Conservation (phyloP, 495 filamentous ascomycete genomes). For the Melanomma pulvis-pyrius region DNA sequence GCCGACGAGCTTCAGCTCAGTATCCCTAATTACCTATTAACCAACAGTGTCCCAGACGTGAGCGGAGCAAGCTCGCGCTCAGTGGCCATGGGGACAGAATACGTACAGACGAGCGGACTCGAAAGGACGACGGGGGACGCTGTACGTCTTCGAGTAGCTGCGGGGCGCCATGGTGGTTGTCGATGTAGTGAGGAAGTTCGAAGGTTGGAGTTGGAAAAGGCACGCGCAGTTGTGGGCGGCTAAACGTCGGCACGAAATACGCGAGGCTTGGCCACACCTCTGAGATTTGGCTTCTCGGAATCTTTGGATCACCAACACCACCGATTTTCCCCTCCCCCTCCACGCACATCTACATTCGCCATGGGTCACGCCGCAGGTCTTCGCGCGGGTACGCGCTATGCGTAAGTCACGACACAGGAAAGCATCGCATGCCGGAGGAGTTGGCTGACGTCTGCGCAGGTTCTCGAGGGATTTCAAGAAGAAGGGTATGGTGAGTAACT, state of each 20-base stretch:
- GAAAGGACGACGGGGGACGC: slow-evolving; percentile 87
- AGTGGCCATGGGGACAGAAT: slow-evolving; percentile 76
- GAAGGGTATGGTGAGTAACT: slow-evolving; percentile 85
- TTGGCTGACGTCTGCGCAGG: slow-evolving; percentile 16
- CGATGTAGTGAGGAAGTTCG: slow-evolving; percentile 28
- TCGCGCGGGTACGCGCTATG: slow-evolving; percentile 81
- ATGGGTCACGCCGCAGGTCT: slow-evolving; percentile 99
- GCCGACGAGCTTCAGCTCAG: slow-evolving; percentile 98
- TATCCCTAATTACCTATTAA: slow-evolving; percentile 76
- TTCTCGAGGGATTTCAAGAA: slow-evolving; percentile 92
- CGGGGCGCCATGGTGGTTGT: slow-evolving; percentile 52
- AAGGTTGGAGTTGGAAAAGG: slow-evolving; percentile 3
- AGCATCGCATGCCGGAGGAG: background rate
- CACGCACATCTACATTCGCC: slow-evolving; percentile 44
- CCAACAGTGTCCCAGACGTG: slow-evolving; percentile 71
- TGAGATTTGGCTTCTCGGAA: background rate
- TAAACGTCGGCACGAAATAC: background rate
- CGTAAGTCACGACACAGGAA: slow-evolving; percentile 25
- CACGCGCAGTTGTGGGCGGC: background rate
- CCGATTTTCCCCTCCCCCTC: slow-evolving; percentile 3
- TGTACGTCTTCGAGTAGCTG: slow-evolving; percentile 97
- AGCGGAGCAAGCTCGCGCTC: slow-evolving; percentile 92
- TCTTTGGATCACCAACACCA: slow-evolving; percentile 12
- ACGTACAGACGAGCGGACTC: slow-evolving; percentile 99
- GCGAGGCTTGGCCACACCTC: slow-evolving; percentile 1